Conservation (phyloP, 176 grass and related monocot species). For the Musa itinerans region DNA sequence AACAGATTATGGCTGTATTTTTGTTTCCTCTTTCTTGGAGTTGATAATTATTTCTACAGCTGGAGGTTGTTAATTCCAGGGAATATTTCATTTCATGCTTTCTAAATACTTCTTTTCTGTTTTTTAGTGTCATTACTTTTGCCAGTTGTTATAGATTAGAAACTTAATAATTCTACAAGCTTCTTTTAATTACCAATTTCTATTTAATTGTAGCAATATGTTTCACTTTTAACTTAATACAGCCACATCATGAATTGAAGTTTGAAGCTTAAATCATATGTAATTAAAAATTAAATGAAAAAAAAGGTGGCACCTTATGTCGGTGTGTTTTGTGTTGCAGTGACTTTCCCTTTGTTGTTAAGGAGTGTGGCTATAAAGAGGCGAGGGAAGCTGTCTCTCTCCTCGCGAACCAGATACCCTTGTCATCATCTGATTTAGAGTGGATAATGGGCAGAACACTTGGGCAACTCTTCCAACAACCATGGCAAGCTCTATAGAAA, state of each 20-base stretch:
- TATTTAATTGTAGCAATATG: not conserved
- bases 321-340: constrained; percentile 29
- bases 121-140: no score
- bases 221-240: not conserved
- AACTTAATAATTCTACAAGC: not conserved
- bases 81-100: no score
- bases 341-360: constrained; percentile 66
- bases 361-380: constrained; percentile 80
- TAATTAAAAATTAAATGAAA: no score
- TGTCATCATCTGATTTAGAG: constrained; percentile 43
- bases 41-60: not conserved
- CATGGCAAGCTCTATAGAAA: constrained; percentile 32
- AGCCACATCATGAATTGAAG: no score
- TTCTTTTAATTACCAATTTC: not conserved
- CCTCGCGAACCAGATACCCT: constrained; percentile 29
- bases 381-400: constrained; percentile 42
- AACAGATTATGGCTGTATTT: not conserved
- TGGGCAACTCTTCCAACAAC: constrained; percentile 39
- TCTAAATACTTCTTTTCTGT: no score
- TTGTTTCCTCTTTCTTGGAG: not conserved
- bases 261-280: no score
- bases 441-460: constrained; percentile 66
- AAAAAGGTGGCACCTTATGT: not conserved
- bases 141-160: no score
- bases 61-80: no score